Base-by-base conservation (phyloP, 192 early-diverging fungal genomes). In the Coemansia sp. region DNA sequence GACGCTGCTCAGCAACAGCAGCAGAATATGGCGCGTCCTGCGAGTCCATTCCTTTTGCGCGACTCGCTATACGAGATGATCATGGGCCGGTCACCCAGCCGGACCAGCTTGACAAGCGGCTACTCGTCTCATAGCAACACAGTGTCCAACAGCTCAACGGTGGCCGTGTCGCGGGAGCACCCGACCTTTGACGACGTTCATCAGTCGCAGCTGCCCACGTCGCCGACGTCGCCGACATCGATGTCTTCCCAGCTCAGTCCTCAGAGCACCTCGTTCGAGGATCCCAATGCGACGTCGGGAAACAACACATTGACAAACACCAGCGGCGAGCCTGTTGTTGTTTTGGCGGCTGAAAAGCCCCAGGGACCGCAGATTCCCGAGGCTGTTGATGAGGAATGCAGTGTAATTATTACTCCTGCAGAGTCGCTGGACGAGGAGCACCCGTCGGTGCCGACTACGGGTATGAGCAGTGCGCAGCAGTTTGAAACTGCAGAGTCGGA, bases 61-160 rank as follows among this genome's bases (percentile, higher is more conserved):
- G 80, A 82, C 61, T 82, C 80, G 65, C 56, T 82, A 11, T 82
- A 82, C 48, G 80, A 82, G 66, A 76, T 82, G 80, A 82, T 82
- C 64, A 82, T 82, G 80, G 74, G 75, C 34, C 71, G 71, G 20
- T 72, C 80, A n/a, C 61, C 68, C 8, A 76, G 80, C 53, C 39
- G 74, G 55, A 60, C 68, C 3, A 81, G 74, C 65, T 43, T 71
- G 51, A 56, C 71, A 0, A 82, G 80, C 53, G 53, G 68, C 8
- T 57, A 61, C 14, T 82, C 80, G 18, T 39, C 66, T 2, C 60
- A 73, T 65, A 82, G 80, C 65, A 76, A 73, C 41, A 72, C 67
- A 11, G 56, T 71, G 18, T 77, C 80, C 1, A 82, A 73, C 72
- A 71, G 71, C 33, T 82, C 80, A 28, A 82, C 80, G 1, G 56